Percentiles rank a stretch among this genome's conserved stretches.
Conservation (phyloP, 2,329 filamentous ascomycete species). For the Nannizzia gypsea region DNA sequence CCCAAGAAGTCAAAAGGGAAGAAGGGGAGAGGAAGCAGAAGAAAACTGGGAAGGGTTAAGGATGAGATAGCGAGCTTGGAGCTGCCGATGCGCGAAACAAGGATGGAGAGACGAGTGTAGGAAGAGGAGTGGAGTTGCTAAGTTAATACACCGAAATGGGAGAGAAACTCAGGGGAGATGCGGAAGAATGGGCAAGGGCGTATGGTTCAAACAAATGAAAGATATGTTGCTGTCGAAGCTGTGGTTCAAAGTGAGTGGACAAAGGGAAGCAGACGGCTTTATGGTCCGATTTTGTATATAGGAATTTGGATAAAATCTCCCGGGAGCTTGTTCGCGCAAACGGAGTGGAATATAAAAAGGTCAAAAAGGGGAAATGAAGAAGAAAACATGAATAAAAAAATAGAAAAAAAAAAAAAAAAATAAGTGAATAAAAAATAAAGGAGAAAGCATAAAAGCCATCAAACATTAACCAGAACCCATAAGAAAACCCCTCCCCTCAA, state of each 20-base stretch:
- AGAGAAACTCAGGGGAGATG: neutral
- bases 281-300: conserved; percentile 12
- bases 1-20: conserved; percentile 4
- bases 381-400: neutral
- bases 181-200: neutral
- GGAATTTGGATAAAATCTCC: conserved; percentile 5
- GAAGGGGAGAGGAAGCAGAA: conserved; percentile 11
- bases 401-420: neutral
- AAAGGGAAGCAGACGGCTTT: neutral
- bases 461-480: neutral
- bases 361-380: neutral
- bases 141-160: conserved; percentile 2
- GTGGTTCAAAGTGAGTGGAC: neutral
- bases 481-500: neutral
- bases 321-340: conserved; percentile 10
- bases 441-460: neutral
- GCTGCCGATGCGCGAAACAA: neutral
- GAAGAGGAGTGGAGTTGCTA: neutral
- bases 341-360: conserved; percentile 4
- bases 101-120: conserved; percentile 8
- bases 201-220: neutral
- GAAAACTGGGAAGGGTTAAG: neutral
- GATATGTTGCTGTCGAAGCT: conserved; percentile 3
- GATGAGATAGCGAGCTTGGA: neutral
- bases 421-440: neutral